These are phyloP conservation scores for Helicostylum pulchrum DNA, from an alignment of 192 early-diverging fungal genomes.

Conservation along the genomic window DNA sequence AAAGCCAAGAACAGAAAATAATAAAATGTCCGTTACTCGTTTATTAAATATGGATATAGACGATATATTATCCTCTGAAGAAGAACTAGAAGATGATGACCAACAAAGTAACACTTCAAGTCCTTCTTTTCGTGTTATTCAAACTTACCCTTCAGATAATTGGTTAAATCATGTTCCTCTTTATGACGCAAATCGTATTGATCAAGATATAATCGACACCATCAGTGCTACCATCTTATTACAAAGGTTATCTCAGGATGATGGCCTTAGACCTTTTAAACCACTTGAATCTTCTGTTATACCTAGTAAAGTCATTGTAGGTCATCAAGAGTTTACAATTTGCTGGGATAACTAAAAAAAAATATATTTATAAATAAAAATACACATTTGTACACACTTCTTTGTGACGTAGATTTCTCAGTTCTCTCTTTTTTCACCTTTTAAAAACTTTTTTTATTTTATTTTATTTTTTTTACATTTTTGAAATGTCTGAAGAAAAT, in stretches of 20 bases:
- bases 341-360: slow-evolving; percentile 14
- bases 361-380: neutral
- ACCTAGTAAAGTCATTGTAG: slow-evolving; percentile 31
- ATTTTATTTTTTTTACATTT: neutral
- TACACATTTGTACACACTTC: neutral
- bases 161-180: neutral
- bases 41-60: slow-evolving; percentile 18
- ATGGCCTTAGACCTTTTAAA: slow-evolving; percentile 39
- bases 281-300: slow-evolving; percentile 22
- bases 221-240: slow-evolving; percentile 38
- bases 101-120: neutral
- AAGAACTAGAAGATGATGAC: slow-evolving; percentile 4
- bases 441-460: neutral
- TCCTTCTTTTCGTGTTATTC: slow-evolving; percentile 29
- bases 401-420: neutral
- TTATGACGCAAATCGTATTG: neutral
- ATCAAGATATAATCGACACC: slow-evolving; percentile 28
- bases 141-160: slow-evolving; percentile 24
- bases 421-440: neutral
- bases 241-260: slow-evolving; percentile 48
- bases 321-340: slow-evolving; percentile 25
- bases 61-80: neutral
- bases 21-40: slow-evolving; percentile 22
- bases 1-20: slow-evolving; percentile 4
- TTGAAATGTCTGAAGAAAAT: slow-evolving; percentile 6